phyloP scores from a whole-genome alignment of 106 monocot genomes.

The Allium cepa region DNA sequence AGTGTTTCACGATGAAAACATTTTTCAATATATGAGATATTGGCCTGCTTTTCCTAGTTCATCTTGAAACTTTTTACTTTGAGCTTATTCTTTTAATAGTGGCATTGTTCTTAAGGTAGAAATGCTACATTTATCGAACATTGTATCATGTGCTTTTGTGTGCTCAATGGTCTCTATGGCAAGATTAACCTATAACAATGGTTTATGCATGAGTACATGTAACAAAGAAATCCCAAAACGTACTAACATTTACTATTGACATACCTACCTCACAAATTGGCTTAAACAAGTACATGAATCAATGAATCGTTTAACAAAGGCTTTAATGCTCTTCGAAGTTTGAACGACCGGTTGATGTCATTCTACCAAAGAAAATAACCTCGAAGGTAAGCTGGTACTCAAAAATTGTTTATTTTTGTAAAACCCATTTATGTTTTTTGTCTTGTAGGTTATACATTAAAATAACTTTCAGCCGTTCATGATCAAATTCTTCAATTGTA shows the following conservation, averaged over 20 bases:
- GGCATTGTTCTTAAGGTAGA: not conserved
- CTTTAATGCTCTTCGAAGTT: not conserved
- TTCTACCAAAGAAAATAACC: not conserved
- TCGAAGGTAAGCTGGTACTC: not conserved
- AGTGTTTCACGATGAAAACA: not conserved
- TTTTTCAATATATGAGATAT: not conserved
- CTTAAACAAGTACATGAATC: not conserved
- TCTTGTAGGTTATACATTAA: not conserved
- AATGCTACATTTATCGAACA: not conserved
- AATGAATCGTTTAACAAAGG: not conserved
- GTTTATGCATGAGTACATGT: not conserved
- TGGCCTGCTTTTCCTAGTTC: not conserved
- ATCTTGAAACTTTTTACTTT: not conserved
- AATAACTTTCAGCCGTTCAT: not conserved
- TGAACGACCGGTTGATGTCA: not conserved
- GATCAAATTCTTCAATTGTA: not conserved
- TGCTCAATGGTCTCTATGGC: not conserved
- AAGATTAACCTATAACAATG: not conserved
- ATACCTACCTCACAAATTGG: not conserved
- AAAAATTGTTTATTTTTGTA: not conserved
- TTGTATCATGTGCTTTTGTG: not conserved
- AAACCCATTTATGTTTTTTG: not conserved
- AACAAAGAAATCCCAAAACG: not conserved
- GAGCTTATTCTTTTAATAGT: constrained; percentile 4
- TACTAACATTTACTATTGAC: not conserved